A percentile compares a stretch with the other conserved stretches of the same genome.
Conservation (phyloP, 139 green algal species). For the Axilococcus clingmanii region DNA sequence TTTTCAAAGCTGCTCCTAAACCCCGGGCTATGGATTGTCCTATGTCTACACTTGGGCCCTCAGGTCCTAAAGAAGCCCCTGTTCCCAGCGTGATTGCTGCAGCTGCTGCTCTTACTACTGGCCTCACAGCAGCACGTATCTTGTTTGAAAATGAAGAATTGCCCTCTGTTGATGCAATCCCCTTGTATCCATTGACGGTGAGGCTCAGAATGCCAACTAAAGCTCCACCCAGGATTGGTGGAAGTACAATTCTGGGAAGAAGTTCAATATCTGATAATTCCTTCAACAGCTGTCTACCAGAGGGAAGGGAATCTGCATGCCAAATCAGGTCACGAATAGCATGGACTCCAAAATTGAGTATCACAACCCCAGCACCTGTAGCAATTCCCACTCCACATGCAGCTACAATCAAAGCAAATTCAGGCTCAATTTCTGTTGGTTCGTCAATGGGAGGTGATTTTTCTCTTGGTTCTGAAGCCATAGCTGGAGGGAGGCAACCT, state of each 20-base stretch:
- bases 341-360: constrained; percentile 43
- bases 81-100: constrained; percentile 69
- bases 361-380: constrained; percentile 36
- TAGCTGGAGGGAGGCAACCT: background rate
- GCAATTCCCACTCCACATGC: constrained; percentile 36
- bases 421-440: too few species aligned
- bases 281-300: constrained; percentile 2
- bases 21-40: constrained; percentile 58
- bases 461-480: too few species aligned
- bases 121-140: background rate
- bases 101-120: constrained; percentile 17
- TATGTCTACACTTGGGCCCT: constrained; percentile 92
- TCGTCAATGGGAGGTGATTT: too few species aligned
- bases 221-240: constrained; percentile 17
- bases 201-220: constrained; percentile 13
- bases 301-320: constrained; percentile 9
- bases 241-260: constrained; percentile 17
- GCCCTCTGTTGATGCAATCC: background rate
- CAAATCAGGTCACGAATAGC: constrained; percentile 25
- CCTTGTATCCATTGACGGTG: constrained; percentile 2
- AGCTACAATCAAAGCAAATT: constrained; percentile 32
- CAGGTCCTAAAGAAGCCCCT: constrained; percentile 78
- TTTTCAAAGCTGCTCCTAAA: constrained; percentile 45
- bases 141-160: background rate
- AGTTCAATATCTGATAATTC: constrained; percentile 10